Conservation (phyloP, 768 basidiomycete species). For the Psilocybe cyanescens region DNA sequence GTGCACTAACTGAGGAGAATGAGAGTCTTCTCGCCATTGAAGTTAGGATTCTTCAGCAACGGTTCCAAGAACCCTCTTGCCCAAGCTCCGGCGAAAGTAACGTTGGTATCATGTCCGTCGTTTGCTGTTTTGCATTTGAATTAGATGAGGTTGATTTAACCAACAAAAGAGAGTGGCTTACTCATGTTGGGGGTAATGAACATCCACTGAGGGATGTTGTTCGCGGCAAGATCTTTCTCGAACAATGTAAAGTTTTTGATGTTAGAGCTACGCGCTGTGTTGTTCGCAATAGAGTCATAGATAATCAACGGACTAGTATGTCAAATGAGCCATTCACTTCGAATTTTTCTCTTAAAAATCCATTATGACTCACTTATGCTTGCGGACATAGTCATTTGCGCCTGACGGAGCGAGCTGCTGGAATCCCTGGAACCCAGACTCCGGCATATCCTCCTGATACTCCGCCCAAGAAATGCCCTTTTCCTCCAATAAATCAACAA, state of each 20-base stretch:
- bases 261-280: constrained; percentile 41
- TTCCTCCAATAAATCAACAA: constrained; percentile 63
- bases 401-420: constrained; percentile 31
- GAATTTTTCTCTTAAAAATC: neutral
- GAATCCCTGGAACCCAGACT: constrained; percentile 48
- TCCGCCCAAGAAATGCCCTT: constrained; percentile 62
- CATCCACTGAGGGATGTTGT: constrained; percentile 59
- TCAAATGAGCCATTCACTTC: too few species aligned
- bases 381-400: constrained; percentile 32
- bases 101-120: constrained; percentile 63
- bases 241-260: constrained; percentile 69
- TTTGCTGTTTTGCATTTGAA: constrained; percentile 35
- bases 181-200: constrained; percentile 66
- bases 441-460: constrained; percentile 64
- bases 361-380: constrained; percentile 30
- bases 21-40: constrained; percentile 59
- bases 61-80: constrained; percentile 54
- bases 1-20: constrained; percentile 47
- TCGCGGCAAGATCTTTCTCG: constrained; percentile 52
- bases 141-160: neutral
- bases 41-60: constrained; percentile 49
- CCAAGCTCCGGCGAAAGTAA: constrained; percentile 51
- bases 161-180: constrained; percentile 2
- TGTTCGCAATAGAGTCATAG: constrained; percentile 51
- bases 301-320: constrained; percentile 44